phyloP scores from a whole-genome alignment of 1,284 basidiomycete genomes.

The Golubevia sp. region DNA sequence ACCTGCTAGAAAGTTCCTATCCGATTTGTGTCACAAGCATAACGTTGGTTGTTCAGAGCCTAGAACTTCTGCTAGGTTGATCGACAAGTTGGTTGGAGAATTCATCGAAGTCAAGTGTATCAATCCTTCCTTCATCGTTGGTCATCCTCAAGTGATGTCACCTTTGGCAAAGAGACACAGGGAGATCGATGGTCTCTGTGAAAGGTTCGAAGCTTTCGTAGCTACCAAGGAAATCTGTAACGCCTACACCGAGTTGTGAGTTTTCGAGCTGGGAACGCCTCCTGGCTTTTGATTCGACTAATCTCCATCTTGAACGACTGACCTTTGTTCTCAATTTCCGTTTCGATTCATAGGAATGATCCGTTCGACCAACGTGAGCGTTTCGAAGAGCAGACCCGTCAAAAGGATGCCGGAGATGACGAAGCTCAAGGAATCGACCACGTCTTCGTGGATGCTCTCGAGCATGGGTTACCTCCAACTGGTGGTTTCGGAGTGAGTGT shows the following conservation, averaged over 20 bases:
- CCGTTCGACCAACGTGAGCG: conserved; percentile 81
- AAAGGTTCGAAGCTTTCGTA: conserved; percentile 98
- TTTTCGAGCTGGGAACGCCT: too few relatives aligned
- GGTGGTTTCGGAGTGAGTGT: conserved; percentile 68
- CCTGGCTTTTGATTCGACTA: not conserved
- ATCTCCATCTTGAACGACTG: not conserved
- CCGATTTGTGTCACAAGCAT: conserved; percentile 78
- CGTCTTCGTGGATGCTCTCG: conserved; percentile 70
- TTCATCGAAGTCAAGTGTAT: conserved; percentile 96
- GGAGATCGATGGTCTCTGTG: conserved; percentile 75
- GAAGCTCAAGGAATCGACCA: conserved; percentile 93
- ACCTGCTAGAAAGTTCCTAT: conserved; percentile 85
- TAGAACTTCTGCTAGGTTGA: conserved; percentile 88
- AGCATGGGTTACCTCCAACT: conserved; percentile 95
- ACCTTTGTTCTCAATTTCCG: not conserved
- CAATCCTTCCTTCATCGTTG: conserved; percentile 91
- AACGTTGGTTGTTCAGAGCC: conserved; percentile 97
- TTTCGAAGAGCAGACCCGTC: conserved; percentile 87
- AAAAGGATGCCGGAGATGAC: conserved; percentile 96
- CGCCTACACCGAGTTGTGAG: conserved; percentile 89
- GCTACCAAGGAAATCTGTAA: conserved; percentile 98
- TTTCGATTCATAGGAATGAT: conserved; percentile 32
- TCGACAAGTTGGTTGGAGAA: conserved; percentile 97
- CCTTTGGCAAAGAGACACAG: conserved; percentile 73
- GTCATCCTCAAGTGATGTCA: conserved; percentile 99